These are phyloP conservation scores for Rhododendron mucronatum DNA, from an alignment of 148 eudicot genomes.

Conservation along the genomic window DNA sequence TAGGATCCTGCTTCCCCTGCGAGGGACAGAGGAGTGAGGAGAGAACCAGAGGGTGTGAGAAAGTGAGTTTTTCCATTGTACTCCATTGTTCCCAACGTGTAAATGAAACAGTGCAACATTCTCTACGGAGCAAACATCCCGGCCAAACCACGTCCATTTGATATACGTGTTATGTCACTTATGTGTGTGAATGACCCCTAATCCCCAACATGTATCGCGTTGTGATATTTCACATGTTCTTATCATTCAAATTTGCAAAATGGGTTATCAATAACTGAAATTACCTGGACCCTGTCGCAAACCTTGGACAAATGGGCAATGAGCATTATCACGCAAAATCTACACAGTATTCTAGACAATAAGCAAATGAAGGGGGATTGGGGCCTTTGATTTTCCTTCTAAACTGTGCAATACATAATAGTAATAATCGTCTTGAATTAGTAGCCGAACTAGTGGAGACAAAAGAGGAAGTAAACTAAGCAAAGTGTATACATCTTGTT, in stretches of 20 bases:
- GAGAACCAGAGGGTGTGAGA: background rate
- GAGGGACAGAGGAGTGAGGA: background rate
- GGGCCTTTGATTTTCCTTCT: too few relatives aligned
- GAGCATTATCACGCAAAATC: background rate
- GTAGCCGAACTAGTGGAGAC: background rate
- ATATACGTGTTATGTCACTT: background rate
- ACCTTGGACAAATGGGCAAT: background rate
- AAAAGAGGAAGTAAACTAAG: background rate
- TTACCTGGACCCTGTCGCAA: background rate
- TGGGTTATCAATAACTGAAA: background rate
- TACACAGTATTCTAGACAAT: too few relatives aligned
- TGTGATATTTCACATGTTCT: background rate
- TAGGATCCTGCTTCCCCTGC: background rate
- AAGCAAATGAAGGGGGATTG: too few relatives aligned
- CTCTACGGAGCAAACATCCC: background rate
- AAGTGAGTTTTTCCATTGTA: background rate
- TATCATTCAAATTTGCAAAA: background rate
- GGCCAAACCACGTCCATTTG: background rate
- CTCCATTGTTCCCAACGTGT: background rate
- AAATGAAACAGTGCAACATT: background rate
- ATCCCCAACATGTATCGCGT: background rate
- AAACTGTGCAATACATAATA: too few relatives aligned
- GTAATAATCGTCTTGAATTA: background rate
- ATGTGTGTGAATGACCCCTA: background rate
- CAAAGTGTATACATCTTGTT: background rate